phyloP scores from a whole-genome alignment of 768 basidiomycete genomes.

The Podaxis rugospora region DNA sequence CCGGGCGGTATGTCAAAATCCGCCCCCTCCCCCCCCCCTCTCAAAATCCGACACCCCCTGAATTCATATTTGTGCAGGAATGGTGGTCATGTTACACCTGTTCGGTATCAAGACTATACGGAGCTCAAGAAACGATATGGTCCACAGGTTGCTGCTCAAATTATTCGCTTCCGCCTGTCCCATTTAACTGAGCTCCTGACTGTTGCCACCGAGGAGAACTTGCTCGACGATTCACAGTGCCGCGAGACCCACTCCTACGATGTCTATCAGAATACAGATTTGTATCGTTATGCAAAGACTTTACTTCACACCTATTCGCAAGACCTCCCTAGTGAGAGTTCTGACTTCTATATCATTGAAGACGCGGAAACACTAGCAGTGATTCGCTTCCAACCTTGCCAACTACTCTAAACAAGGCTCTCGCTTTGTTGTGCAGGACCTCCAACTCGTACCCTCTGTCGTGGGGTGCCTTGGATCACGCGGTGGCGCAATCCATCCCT shows the following conservation, averaged over 20 bases:
- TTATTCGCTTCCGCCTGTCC: constrained; percentile 57
- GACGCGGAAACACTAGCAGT: constrained; percentile 26
- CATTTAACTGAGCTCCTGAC: constrained; percentile 47
- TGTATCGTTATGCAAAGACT: constrained; percentile 39
- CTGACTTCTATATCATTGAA: constrained; percentile 27
- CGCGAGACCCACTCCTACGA: constrained; percentile 57
- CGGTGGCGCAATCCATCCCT: constrained; percentile 67
- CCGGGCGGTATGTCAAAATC: constrained; percentile 48
- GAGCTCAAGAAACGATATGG: constrained; percentile 45
- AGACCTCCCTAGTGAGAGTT: constrained; percentile 50
- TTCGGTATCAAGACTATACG: constrained; percentile 55
- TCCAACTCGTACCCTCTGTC: constrained; percentile 40
- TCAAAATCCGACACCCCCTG: not conserved
- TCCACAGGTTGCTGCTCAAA: constrained; percentile 37
- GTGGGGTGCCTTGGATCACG: constrained; percentile 48
- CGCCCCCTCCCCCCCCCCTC: not conserved
- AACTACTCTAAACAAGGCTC: not conserved
- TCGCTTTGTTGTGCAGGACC: constrained; percentile 31
- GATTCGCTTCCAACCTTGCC: not conserved
- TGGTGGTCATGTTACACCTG: constrained; percentile 64
- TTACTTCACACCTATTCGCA: constrained; percentile 38
- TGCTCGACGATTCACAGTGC: constrained; percentile 50
- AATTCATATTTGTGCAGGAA: constrained; percentile 38
- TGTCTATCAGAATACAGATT: constrained; percentile 39
- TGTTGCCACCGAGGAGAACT: constrained; percentile 48